These are phyloP conservation scores for Gryganskiella cystojenkinii DNA, from an alignment of 192 early-diverging fungal genomes.

Conservation along the genomic window DNA sequence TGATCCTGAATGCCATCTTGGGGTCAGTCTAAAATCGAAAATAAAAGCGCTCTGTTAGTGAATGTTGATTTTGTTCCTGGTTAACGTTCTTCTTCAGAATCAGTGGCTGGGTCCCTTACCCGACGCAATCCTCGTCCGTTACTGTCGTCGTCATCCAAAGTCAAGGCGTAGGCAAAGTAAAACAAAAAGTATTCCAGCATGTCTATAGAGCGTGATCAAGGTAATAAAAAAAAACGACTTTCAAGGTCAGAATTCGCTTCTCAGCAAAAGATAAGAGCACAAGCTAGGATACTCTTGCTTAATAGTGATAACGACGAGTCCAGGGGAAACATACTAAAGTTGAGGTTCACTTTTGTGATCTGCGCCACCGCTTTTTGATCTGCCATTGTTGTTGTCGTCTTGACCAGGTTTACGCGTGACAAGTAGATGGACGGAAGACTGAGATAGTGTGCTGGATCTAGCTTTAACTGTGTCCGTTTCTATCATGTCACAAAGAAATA, in stretches of 20 bases:
- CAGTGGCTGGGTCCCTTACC: conserved; percentile 1
- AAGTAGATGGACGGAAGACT: conserved; percentile 48
- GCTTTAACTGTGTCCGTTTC: conserved; percentile 45
- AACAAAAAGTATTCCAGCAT: conserved; percentile 53
- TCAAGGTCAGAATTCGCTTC: too few relatives aligned
- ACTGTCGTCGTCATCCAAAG: conserved; percentile 43
- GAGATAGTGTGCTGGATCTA: conserved; percentile 42
- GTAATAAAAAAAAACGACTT: background rate
- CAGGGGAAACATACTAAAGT: conserved; percentile 45
- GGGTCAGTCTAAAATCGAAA: conserved; percentile 24
- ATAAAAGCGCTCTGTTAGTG: background rate
- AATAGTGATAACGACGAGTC: too few relatives aligned
- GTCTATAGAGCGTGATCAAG: too few relatives aligned
- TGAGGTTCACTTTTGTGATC: conserved; percentile 49
- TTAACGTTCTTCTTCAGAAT: background rate
- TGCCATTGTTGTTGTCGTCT: conserved; percentile 23
- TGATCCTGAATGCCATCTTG: conserved; percentile 41
- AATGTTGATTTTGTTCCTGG: too few relatives aligned
- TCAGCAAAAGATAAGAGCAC: too few relatives aligned
- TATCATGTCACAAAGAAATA: conserved; percentile 5
- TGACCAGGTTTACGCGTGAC: conserved; percentile 41
- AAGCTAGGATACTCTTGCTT: too few relatives aligned
- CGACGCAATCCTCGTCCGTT: conserved; percentile 33
- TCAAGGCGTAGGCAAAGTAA: conserved; percentile 50
- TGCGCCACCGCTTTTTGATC: conserved; percentile 37